These are phyloP conservation scores for Rutstroemia sp. DNA, from an alignment of 2,329 filamentous ascomycete genomes.

Conservation along the genomic window DNA sequence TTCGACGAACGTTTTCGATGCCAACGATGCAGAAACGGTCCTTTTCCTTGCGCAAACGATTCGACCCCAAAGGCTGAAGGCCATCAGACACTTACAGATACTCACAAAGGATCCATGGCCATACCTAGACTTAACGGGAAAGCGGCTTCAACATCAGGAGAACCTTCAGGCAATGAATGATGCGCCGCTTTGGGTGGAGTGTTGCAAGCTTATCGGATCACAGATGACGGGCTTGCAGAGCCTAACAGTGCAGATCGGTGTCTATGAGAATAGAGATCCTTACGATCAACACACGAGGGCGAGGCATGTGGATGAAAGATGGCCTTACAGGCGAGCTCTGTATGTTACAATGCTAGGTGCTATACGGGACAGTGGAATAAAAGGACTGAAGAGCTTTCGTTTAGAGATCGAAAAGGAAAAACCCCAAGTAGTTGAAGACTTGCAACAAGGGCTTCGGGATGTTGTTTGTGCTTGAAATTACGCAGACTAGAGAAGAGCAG, in stretches of 20 bases:
- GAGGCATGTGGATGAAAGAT: too few species aligned
- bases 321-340: too few species aligned
- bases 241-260: not conserved
- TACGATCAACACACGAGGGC: too few species aligned
- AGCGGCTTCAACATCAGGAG: not conserved
- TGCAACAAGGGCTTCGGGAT: not conserved
- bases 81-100: slow-evolving; percentile 1
- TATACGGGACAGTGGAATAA: not conserved
- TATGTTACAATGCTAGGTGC: not conserved
- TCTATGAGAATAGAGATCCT: not conserved
- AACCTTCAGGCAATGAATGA: not conserved
- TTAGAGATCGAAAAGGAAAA: not conserved
- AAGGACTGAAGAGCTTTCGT: not conserved
- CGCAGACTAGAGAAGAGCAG: not conserved
- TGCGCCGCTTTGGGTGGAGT: not conserved
- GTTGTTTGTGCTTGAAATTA: not conserved
- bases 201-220: not conserved
- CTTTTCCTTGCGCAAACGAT: not conserved
- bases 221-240: not conserved
- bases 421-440: not conserved
- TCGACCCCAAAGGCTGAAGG: not conserved
- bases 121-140: not conserved
- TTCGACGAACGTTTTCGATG: not conserved
- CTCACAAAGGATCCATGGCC: not conserved
- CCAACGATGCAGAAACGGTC: not conserved